Evolutionary conservation across 331 rosid genomes (phyloP), one percentile per base, ranked within the genome.

Genomic region (Pyracantha coccinea): DNA sequence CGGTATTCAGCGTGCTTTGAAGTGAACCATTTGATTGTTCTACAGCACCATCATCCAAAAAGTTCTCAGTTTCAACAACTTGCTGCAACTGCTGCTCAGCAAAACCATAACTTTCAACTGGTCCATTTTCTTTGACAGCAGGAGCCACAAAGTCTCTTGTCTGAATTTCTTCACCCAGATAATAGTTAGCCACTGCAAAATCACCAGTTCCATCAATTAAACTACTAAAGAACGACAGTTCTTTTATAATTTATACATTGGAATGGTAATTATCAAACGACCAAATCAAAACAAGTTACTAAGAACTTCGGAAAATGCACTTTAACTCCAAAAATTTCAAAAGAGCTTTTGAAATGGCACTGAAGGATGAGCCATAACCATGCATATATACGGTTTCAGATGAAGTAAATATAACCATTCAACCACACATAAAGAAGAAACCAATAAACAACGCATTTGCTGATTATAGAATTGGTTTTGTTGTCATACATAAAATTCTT

Each of bases 51-150:
- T 84, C 89, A 73, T 90, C 97, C 69, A 82, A 61, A n/a, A 83
- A 78, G 72, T 61, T 88, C 68, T 90, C 91, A 20, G 92, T 60
- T 68, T 90, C 92, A 25, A 87, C 80, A 77, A 79, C 83, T 71
- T 80, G 90, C 86, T 79, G 92, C 82, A 88, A 72, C 35, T 27
- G 81, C 84, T 88, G 91, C 84, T 90, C 97, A 12, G 88, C 74
- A 75, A 83, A 92, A 74, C 89, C 91, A 71, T 86, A 90, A 74
- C 80, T 87, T 62, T 87, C 84, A 32, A 80, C 83, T 25, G 71
- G 85, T 38, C 95, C 96, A 76, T 87, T 90, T 82, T 90, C 92
- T 85, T 90, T 83, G 70, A 87, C 89, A 80, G 82, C 92, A 64
- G 92, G 66, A 59, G 89, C 71, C 58, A 77, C 85, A 73, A 80